These are phyloP conservation scores for Peronosclerospora sorghi DNA, from an alignment of 352 stramenopile species.

Conservation along the genomic window DNA sequence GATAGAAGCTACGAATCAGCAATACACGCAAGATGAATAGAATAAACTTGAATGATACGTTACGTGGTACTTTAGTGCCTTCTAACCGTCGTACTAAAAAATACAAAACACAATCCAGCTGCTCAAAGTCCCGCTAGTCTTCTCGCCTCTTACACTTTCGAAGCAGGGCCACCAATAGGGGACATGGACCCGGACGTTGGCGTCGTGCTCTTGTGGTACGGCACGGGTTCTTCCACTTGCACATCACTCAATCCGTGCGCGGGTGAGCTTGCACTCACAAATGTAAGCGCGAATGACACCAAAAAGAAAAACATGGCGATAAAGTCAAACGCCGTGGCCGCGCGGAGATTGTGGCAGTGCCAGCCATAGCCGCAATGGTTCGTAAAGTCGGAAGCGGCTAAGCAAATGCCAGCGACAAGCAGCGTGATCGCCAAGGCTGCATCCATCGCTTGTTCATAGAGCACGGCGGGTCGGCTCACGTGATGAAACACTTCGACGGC, in stretches of 20 bases:
- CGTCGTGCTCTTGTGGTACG: slow-evolving; percentile 21
- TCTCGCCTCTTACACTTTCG: slow-evolving; percentile 16
- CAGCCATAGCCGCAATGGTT: slow-evolving; percentile 23
- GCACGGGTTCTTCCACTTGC: slow-evolving; percentile 22
- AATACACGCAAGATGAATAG: no score
- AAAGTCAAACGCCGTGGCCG: slow-evolving; percentile 43
- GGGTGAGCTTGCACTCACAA: slow-evolving; percentile 5
- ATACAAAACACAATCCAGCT: no score
- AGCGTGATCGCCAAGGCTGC: slow-evolving; percentile 26
- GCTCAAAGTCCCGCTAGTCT: no score
- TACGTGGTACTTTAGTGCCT: no score
- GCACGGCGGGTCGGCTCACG: slow-evolving; percentile 13
- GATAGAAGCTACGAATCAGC: no score
- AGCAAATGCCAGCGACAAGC: slow-evolving; percentile 39
- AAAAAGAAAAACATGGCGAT: slow-evolving; percentile 42
- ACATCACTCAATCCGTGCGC: slow-evolving; percentile 7
- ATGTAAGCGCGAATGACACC: slow-evolving; percentile 24
- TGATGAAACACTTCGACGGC: slow-evolving; percentile 41
- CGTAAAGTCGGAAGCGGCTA: slow-evolving; percentile 38
- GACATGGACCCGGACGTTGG: slow-evolving; percentile 19
- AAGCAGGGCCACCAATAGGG: slow-evolving; percentile 12
- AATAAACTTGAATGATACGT: no score
- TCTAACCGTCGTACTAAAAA: no score
- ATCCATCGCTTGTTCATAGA: slow-evolving; percentile 26
- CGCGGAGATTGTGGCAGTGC: slow-evolving; percentile 39